A percentile compares a stretch with the other conserved stretches of the same genome.
phyloP scores from a whole-genome alignment of 768 basidiomycete genomes.

The Lactifluus volemus region DNA sequence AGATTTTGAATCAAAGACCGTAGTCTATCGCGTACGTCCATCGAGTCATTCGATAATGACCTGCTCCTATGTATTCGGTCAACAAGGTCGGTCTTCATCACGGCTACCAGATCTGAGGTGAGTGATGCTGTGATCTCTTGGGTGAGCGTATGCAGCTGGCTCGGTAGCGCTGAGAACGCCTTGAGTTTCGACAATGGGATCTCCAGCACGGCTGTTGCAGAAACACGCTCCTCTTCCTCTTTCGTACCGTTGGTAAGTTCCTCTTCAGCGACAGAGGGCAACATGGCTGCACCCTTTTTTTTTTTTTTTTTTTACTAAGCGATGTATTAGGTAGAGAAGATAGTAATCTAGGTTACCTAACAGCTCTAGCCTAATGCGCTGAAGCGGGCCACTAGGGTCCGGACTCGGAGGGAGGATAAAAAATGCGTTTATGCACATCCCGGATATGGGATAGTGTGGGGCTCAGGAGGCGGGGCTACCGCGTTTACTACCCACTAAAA shows the following conservation, averaged over 20 bases:
- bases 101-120: slow-evolving; percentile 66
- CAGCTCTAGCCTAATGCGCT: too few species aligned
- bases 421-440: too few species aligned
- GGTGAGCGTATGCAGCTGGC: slow-evolving; percentile 60
- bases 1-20: slow-evolving; percentile 73
- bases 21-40: slow-evolving; percentile 48
- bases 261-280: slow-evolving; percentile 30
- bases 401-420: too few species aligned
- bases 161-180: slow-evolving; percentile 69
- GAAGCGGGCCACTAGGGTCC: too few species aligned
- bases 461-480: too few species aligned
- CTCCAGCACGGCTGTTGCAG: neutral
- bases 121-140: slow-evolving; percentile 70
- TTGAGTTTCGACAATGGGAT: slow-evolving; percentile 59
- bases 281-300: slow-evolving; percentile 25
- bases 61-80: slow-evolving; percentile 33
- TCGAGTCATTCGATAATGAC: neutral
- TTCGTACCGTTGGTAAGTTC: slow-evolving; percentile 15
- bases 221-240: slow-evolving; percentile 9
- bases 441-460: too few species aligned
- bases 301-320: too few species aligned
- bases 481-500: too few species aligned
- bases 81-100: slow-evolving; percentile 58
- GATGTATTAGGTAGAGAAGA: too few species aligned
- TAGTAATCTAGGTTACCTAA: too few species aligned